phyloP scores from a whole-genome alignment of 78 protist genomes.

The Andalucia godoyi region DNA sequence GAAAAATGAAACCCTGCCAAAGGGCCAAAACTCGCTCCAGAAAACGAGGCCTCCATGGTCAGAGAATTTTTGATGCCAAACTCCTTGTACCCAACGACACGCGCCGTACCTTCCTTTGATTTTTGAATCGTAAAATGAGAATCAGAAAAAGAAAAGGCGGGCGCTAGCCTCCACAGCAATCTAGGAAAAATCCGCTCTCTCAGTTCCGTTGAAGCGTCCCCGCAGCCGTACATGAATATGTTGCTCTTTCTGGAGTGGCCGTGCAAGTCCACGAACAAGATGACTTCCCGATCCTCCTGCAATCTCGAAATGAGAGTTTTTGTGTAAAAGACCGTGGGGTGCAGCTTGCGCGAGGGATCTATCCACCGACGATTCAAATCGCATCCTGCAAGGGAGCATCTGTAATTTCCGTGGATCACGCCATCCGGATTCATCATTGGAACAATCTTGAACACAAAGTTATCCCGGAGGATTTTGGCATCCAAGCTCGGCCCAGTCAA shows the following conservation, averaged over 20 bases:
- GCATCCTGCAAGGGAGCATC: constrained; percentile 30
- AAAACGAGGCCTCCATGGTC: constrained; percentile 60
- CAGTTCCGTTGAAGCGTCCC: not conserved
- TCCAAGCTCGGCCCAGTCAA: constrained; percentile 26
- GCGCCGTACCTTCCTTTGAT: constrained; percentile 9
- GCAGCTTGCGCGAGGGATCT: not conserved
- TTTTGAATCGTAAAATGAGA: not conserved
- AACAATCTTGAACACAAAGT: constrained; percentile 35
- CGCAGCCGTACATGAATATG: constrained; percentile 25
- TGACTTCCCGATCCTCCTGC: not conserved
- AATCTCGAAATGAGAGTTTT: not conserved
- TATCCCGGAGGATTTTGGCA: constrained; percentile 37
- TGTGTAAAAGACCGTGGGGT: constrained; percentile 24
- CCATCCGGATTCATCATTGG: constrained; percentile 80
- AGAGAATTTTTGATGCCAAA: constrained; percentile 29
- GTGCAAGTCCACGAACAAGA: constrained; percentile 25
- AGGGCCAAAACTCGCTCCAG: constrained; percentile 25
- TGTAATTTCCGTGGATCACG: constrained; percentile 47
- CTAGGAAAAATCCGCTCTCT: constrained; percentile 5
- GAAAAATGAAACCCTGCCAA: constrained; percentile 4
- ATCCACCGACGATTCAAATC: constrained; percentile 55
- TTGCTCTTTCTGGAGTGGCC: constrained; percentile 26
- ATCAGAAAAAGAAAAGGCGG: not conserved
- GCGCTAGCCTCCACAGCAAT: not conserved
- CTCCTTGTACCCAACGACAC: constrained; percentile 36